Base-by-base conservation (phyloP, 2,329 filamentous ascomycete species). In the Aspergillus piperis region DNA sequence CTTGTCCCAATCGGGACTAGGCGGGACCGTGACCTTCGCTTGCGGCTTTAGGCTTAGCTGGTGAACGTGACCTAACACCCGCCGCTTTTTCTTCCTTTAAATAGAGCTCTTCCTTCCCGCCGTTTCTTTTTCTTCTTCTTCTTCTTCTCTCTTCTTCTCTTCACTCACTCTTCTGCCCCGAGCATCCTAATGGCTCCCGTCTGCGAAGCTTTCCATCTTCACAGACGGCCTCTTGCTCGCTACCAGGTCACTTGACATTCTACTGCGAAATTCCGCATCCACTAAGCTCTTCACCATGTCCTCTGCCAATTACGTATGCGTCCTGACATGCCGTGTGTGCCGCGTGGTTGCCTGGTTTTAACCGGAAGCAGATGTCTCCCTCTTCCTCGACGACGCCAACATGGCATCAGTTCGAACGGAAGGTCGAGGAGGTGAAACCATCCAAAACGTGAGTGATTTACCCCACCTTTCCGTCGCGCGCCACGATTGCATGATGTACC, bases 401-500 rank as follows among this genome's bases (percentile, higher is more conserved):
- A 71, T 88, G 86, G 77, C 86, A 90, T 78, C 80, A 84, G 65
- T 97, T 97, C 78, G 89, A 95, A 70, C 84, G 84, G 74, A 90
- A 91, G 73, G 87, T 96, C 60, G 89, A 93, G 68, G 89, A 93
- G 68, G 87, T 93, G 70, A 94, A 92, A 73, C 87, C 91, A 52
- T 90, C 90, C 36, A 99, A 98, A 80, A 91, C 88, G 95, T 96
- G 88, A 80, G 89, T 84, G 52, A 59, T 36, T 21, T 58, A 21
- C 52, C 61, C 27, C 36, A 19, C 54, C 42, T 38, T 57, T 54
- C 27, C 27, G 30, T 55, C 10, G 38, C n/a, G 23, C 75, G 71
- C 70, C 72, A 11, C 25, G 47, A 50, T 81, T 70, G 82, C 87
- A 96, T 96, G 93, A 96, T 91, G 86, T 74, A 82, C 84, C 63